phyloP scores from a whole-genome alignment of 2,329 filamentous ascomycete species.

The Colletotrichum sp. region DNA sequence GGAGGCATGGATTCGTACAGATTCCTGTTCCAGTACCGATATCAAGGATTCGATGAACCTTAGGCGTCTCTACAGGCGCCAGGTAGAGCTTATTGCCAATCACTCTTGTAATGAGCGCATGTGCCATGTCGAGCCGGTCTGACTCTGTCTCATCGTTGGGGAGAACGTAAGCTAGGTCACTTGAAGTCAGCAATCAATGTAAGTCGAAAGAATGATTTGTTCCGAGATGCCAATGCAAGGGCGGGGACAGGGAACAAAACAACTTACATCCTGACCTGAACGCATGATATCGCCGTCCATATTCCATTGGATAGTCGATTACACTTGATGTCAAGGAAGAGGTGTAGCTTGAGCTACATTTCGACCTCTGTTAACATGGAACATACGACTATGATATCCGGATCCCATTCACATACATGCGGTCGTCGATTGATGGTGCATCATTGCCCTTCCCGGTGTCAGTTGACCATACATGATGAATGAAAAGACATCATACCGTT shows the following conservation, averaged over 20 bases:
- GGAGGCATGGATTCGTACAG: slow-evolving; percentile 26
- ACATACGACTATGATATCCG: background rate
- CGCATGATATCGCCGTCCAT: slow-evolving; percentile 13
- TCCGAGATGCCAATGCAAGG: background rate
- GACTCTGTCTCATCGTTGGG: slow-evolving; percentile 43
- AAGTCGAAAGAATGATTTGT: background rate
- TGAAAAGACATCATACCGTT: background rate
- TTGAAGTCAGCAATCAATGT: background rate
- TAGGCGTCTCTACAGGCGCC: slow-evolving; percentile 31
- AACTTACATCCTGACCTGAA: slow-evolving; percentile 20
- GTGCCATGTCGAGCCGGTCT: slow-evolving; percentile 41
- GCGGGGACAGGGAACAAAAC: background rate
- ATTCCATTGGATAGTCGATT: slow-evolving; percentile 1
- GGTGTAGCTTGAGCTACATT: background rate
- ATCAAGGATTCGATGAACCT: slow-evolving; percentile 41
- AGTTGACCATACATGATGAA: background rate
- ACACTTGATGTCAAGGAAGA: slow-evolving; percentile 2
- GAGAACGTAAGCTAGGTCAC: background rate
- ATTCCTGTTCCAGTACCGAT: slow-evolving; percentile 49
- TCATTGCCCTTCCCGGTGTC: background rate
- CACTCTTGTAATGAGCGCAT: slow-evolving; percentile 34
- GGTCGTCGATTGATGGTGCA: background rate
- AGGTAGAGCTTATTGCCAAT: slow-evolving; percentile 35
- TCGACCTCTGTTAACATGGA: background rate
- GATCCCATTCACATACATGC: background rate